Evolutionary conservation across 1,284 basidiomycete genomes (phyloP), one percentile per base, ranked within the genome.

Genomic region (Papiliotrema nemorosa): DNA sequence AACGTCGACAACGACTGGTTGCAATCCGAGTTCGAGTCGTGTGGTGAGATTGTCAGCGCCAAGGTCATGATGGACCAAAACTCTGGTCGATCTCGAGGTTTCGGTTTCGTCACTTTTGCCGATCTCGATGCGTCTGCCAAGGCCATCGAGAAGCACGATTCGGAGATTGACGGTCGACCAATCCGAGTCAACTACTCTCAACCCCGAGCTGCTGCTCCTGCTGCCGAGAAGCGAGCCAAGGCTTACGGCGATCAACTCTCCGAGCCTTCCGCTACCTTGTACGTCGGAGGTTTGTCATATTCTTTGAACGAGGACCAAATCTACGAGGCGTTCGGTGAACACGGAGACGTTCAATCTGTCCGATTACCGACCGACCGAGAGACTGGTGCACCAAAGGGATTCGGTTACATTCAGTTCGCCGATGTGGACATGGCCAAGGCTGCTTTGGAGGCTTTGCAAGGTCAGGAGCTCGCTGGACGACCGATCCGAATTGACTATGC

Each of bases 1-100:
- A 92, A 91, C 73, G 86, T 98, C 62, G 94, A 97, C 80, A 88
- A 92, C 74, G 94, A 97, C 76, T 91, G 92, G 82, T 84, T 98
- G 60, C 83, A 85, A 48, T 82, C 85, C 74, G 94, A 97, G 75
- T 97, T 99, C 65, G 84, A 85, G 44, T 79, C 82, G 49, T 93
- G 85, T 67, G 94, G 94, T 55, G 87, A 92, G 74, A 84, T 99
- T 60, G 81, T 85, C 59, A 84, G 84, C 33, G 91, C 90, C 14
- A 85, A 84, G 27, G 92, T 99, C 55, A 87, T 92, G 76, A 87
- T 86, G 76, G 92, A 98, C 76, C 88, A 91, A 58, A 85, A 87
- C 60, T 83, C 86, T 25, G 88, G 90, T 62, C 84, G 83, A 69
- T 92, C 90, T 49, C 85, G 88, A 59, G 92, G 91, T 35, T 97